Evolutionary conservation across 768 basidiomycete species (phyloP), one percentile per base, ranked within the genome.

Genomic region (Thelephora ganbajun): DNA sequence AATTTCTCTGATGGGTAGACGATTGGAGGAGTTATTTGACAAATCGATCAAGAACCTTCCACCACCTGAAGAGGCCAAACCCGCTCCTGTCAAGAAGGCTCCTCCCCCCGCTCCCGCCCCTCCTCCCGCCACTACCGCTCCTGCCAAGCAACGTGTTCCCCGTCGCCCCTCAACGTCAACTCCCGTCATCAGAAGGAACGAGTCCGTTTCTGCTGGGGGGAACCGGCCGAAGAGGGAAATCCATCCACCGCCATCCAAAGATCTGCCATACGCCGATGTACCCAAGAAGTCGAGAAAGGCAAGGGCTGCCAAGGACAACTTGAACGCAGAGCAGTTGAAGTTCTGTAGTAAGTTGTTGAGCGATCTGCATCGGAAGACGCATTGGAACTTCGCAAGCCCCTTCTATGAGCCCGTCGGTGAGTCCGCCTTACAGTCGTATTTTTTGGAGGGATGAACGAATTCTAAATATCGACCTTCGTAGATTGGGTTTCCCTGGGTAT

Each of bases 141-240:
- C 69, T 13, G 65, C 71, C 22, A 73, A 76, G 59, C 39, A 41
- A 22, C 39, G 18, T 1, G 39, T 14, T 9, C 39, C 39, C 14
- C 80, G 90, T 22, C 79, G 88, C 46, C 68, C 80, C 1, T 93
- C 90, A 13, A 80, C 84, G 2, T 82, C 87, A 9, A 72, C 88
- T 2, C 89, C 91, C 36, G 77, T 79, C 49, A 86, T 91, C 54
- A 77, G 90, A 48, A 85, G 90, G 42, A 83, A 80, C 20, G 87
- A 89, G 5, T 62, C 62, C 12, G 71, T 73, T 23, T 61, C 63
- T 49, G 69, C 71, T 51, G 68, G 64, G 20, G 74, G 76, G 19
- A 22, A 14, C 12, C 80, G 96, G n/a, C 94, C 94, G 1, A 98
- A 97, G 67, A 87, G 96, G 47, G 96, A 99, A 63, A 93, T 97